Evolutionary conservation across 2,329 filamentous ascomycete species (phyloP).

Genomic region (Phyllosticta citrichinensis): DNA sequence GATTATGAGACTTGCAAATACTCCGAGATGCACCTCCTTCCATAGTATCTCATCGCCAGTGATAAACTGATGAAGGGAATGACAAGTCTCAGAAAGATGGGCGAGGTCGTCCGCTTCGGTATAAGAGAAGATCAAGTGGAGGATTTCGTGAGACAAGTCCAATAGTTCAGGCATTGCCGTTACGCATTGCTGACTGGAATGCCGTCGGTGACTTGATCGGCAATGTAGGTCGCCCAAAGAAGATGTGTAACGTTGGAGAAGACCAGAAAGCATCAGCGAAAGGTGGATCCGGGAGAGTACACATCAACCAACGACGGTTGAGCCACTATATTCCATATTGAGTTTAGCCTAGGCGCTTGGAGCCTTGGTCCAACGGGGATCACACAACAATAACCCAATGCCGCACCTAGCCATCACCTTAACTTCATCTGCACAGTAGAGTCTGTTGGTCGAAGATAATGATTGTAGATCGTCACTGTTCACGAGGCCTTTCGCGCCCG

Average conservation of each 20-base stretch:
- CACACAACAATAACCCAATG: too few relatives aligned
- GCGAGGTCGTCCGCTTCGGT: slow-evolving; percentile 2
- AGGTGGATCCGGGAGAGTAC: too few relatives aligned
- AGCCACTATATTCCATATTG: too few relatives aligned
- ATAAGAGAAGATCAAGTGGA: slow-evolving; percentile 6
- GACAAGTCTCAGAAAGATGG: slow-evolving; percentile 4
- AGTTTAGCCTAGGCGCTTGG: too few relatives aligned
- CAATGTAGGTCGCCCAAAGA: not conserved
- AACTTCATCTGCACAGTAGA: too few relatives aligned
- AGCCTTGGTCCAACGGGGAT: too few relatives aligned
- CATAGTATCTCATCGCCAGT: slow-evolving; percentile 6
- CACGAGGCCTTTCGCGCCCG: too few relatives aligned
- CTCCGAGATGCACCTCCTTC: slow-evolving; percentile 6
- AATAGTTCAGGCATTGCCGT: slow-evolving; percentile 3
- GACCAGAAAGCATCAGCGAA: not conserved
- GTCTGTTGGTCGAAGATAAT: too few relatives aligned
- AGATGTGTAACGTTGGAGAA: not conserved
- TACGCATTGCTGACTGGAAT: not conserved
- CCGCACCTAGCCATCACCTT: too few relatives aligned
- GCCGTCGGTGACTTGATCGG: not conserved
- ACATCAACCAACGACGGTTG: too few relatives aligned
- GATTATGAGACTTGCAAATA: not conserved
- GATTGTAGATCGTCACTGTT: too few relatives aligned
- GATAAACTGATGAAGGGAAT: slow-evolving; percentile 6
- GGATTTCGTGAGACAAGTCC: slow-evolving; percentile 8